Evolutionary conservation across 1,284 basidiomycete species (phyloP), one percentile per base, ranked within the genome.

Genomic region (Takashimella tepidaria): DNA sequence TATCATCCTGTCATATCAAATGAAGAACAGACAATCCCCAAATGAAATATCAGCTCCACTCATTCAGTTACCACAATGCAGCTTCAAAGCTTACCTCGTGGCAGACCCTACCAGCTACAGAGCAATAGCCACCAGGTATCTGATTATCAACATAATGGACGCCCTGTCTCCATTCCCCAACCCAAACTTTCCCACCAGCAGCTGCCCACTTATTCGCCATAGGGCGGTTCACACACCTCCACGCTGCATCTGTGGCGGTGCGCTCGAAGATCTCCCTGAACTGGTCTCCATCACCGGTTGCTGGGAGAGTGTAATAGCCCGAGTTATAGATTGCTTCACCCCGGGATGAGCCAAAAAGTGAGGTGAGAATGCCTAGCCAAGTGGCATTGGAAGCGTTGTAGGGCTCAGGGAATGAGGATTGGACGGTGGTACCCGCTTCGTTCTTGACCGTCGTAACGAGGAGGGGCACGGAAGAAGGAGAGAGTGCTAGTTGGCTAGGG

Each of bases 381-480:
- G 68, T 67, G 4, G 68, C 62, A 42, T 76, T 74, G 25, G 79
- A 71, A 10, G 24, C 13, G 23, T 26, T 45, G 24, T 69, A 59
- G 4, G 73, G 61, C 63, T 80, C 79, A 43, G 59, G 55, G 47
- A 63, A 56, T 25, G 69, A 49, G n/a, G 66, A 21, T 20, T 84
- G 85, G 58, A 88, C 83, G 16, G 82, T 76, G 11, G 75, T 69
- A 0, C 79, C 86, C 2, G 83, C 86, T 64, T 92, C 88, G 66
- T 89, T 77, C 27, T 74, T 68, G 16, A 86, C 84, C n/a, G 80
- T 85, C 1, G 86, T 83, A 41, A 91, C 68, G 27, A 92, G 73
- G 43, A 91, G 62, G 1, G 85, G 80, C 68, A 66, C 19, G 82
- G 83, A 20, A 71, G 84, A 83, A 0, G 81, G 68, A 3, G 76